A percentile compares a stretch with the other conserved stretches of the same genome.
These are phyloP conservation scores for Nyssa sinensis DNA, from an alignment of 148 eudicot species.

Conservation along the genomic window DNA sequence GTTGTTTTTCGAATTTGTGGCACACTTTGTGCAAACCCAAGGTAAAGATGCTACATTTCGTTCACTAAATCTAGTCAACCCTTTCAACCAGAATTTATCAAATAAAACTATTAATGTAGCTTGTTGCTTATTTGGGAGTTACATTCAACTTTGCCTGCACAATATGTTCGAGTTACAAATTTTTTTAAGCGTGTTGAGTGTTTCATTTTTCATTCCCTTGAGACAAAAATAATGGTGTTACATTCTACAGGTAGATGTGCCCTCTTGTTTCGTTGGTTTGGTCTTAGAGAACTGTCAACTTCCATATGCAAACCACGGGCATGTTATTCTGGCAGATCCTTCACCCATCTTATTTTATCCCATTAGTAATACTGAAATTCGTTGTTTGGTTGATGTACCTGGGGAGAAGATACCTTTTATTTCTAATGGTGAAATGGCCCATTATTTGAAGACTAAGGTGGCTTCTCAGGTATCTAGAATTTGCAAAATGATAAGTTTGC, in stretches of 20 bases:
- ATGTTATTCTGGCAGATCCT: constrained; percentile 39
- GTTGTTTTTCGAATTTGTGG: constrained; percentile 69
- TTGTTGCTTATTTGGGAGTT: not conserved
- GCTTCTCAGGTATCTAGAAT: constrained; percentile 37
- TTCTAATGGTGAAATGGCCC: constrained; percentile 38
- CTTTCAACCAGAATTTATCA: no score
- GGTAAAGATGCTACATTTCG: constrained; percentile 24
- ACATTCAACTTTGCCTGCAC: not conserved
- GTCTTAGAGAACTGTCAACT: constrained; percentile 34
- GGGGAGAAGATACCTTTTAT: constrained; percentile 43
- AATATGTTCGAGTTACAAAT: not conserved
- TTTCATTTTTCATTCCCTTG: not conserved
- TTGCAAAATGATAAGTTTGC: not conserved
- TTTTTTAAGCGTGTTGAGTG: no score
- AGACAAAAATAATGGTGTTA: not conserved
- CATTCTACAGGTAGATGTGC: constrained; percentile 29
- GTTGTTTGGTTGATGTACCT: constrained; percentile 43
- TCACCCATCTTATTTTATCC: constrained; percentile 39
- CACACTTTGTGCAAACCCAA: constrained; percentile 66
- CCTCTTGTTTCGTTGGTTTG: constrained; percentile 40
- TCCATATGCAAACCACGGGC: constrained; percentile 37
- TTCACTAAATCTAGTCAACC: not conserved
- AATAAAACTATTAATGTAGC: no score
- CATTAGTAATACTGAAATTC: constrained; percentile 36
- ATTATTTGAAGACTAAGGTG: constrained; percentile 31